phyloP scores from a whole-genome alignment of 805 yeast species.

The Lipomyces yamadae region DNA sequence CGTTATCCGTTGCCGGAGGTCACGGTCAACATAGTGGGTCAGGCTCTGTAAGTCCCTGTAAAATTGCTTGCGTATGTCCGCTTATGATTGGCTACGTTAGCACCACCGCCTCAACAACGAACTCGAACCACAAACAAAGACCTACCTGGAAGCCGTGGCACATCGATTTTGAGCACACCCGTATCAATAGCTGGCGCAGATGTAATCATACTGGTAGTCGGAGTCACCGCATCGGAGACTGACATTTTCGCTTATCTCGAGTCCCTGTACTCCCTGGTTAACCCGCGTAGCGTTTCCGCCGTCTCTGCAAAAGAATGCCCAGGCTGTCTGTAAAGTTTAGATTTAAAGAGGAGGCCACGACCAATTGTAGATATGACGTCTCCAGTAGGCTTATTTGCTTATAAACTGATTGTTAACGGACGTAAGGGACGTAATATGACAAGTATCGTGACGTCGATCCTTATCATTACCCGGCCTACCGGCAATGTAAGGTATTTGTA shows the following conservation, averaged over 20 bases:
- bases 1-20: conserved; percentile 31
- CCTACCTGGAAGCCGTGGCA: neutral
- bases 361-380: no score
- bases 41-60: conserved; percentile 32
- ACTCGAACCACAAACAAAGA: neutral
- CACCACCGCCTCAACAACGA: neutral
- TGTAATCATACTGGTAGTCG: neutral
- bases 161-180: conserved; percentile 1
- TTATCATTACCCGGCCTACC: neutral
- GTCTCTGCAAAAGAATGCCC: no score
- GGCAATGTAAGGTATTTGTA: no score
- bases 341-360: neutral
- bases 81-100: conserved; percentile 1
- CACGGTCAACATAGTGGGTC: conserved; percentile 32
- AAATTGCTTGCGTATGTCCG: conserved; percentile 29
- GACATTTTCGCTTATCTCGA: neutral
- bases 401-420: no score
- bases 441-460: neutral
- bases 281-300: neutral
- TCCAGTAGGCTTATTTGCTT: neutral
- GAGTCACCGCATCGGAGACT: neutral
- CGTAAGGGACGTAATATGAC: no score
- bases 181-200: neutral
- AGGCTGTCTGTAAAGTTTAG: neutral
- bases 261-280: neutral